Conservation (phyloP, 345 rosid species). For the Anacardium occidentale region DNA sequence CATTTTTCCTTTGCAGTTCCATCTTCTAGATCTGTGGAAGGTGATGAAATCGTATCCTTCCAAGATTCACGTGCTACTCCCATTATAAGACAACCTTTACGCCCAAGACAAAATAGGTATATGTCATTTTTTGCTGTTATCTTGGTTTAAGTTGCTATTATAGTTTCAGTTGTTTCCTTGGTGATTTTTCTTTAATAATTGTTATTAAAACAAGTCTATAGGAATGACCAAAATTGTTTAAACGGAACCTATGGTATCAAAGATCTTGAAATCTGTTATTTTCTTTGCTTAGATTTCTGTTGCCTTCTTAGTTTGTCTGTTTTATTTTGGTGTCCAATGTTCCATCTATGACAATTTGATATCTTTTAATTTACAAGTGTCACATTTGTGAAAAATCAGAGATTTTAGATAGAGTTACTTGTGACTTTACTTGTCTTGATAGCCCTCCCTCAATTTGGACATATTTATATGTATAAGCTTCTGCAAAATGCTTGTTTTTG, state of each 20-base stretch:
- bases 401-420: not conserved
- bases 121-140: conserved; percentile 3
- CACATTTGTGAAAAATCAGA: not conserved
- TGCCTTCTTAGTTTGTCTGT: no score
- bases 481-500: no score
- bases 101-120: conserved; percentile 61
- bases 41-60: conserved; percentile 46
- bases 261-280: not conserved
- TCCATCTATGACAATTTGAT: not conserved
- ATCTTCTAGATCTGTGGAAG: conserved; percentile 47
- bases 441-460: not conserved
- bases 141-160: not conserved
- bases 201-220: not conserved
- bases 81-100: conserved; percentile 43
- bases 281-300: not conserved
- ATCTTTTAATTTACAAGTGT: not conserved
- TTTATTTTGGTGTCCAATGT: not conserved
- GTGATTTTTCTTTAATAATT: not conserved
- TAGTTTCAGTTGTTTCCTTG: not conserved
- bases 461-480: not conserved
- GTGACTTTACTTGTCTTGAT: not conserved
- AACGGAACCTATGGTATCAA: not conserved
- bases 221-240: not conserved
- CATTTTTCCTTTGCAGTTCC: conserved; percentile 37
- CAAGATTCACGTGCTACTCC: conserved; percentile 40